A percentile compares a stretch with the other conserved stretches of the same genome.
phyloP scores from a whole-genome alignment of 352 stramenopile genomes.

The Pythium sukuiense region DNA sequence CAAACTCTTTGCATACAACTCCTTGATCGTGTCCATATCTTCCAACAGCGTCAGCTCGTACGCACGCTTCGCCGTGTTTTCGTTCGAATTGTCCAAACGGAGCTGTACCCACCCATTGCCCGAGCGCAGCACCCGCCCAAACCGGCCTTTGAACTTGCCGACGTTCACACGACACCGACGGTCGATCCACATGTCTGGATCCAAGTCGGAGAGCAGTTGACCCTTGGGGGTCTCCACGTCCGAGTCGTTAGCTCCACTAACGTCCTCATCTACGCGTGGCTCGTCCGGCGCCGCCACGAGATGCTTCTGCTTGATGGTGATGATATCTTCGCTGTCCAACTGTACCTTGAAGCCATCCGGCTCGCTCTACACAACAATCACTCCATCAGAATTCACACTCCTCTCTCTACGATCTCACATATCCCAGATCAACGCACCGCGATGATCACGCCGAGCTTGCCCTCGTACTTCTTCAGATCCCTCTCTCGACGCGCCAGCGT shows the following conservation, averaged over 20 bases:
- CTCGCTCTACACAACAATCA: slow-evolving; percentile 13
- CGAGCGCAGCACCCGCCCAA: slow-evolving; percentile 75
- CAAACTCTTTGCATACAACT: slow-evolving; percentile 65
- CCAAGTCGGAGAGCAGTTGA: slow-evolving; percentile 71
- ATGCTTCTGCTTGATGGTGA: slow-evolving; percentile 60
- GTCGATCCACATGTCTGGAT: slow-evolving; percentile 89
- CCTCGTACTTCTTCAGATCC: slow-evolving; percentile 70
- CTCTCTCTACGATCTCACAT: background rate
- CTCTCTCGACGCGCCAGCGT: slow-evolving; percentile 49
- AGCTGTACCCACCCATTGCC: slow-evolving; percentile 90
- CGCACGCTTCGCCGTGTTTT: slow-evolving; percentile 85
- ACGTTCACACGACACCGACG: slow-evolving; percentile 87
- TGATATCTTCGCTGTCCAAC: slow-evolving; percentile 51
- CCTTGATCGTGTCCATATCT: slow-evolving; percentile 79
- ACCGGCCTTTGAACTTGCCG: slow-evolving; percentile 81
- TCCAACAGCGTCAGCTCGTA: slow-evolving; percentile 87
- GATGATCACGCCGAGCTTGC: slow-evolving; percentile 65
- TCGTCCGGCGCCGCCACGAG: slow-evolving; percentile 38
- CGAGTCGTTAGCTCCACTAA: slow-evolving; percentile 29
- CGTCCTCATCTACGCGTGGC: slow-evolving; percentile 36
- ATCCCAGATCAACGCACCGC: slow-evolving; percentile 32
- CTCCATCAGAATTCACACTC: background rate
- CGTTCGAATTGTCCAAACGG: slow-evolving; percentile 76
- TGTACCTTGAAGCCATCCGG: slow-evolving; percentile 47
- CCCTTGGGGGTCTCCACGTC: slow-evolving; percentile 43